Conservation (phyloP, 495 filamentous ascomycete genomes). For the Talaromyces wortmannii region DNA sequence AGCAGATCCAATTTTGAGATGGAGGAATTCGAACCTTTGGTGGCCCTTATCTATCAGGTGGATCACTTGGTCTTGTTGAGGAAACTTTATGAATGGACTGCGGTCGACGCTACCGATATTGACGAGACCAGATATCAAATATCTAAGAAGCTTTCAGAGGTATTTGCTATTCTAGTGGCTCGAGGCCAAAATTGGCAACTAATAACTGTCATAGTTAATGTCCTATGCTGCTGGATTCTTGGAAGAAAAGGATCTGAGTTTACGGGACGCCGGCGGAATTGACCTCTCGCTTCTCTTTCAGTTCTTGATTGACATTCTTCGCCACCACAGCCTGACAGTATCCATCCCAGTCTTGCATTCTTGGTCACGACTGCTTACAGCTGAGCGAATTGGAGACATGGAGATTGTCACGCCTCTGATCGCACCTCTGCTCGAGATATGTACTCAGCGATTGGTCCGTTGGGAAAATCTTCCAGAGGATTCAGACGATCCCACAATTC, state of each 20-base stretch:
- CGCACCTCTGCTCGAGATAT: slow-evolving; percentile 69
- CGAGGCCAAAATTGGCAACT: not conserved
- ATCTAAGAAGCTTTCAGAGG: slow-evolving; percentile 90
- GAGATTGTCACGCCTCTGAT: slow-evolving; percentile 64
- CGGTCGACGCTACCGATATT: slow-evolving; percentile 68
- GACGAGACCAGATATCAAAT: slow-evolving; percentile 90
- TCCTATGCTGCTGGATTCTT: slow-evolving; percentile 78
- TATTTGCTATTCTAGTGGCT: slow-evolving; percentile 21
- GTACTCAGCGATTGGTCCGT: slow-evolving; percentile 67
- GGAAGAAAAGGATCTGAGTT: slow-evolving; percentile 62
- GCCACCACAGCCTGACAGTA: slow-evolving; percentile 80
- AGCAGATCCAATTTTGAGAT: slow-evolving; percentile 64
- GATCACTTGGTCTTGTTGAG: slow-evolving; percentile 66
- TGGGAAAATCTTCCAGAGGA: slow-evolving; percentile 82
- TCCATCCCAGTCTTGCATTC: slow-evolving; percentile 88
- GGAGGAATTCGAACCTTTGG: slow-evolving; percentile 71
- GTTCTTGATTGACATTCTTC: slow-evolving; percentile 70
- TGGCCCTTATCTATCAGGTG: slow-evolving; percentile 69
- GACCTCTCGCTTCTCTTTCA: slow-evolving; percentile 74
- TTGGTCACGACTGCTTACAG: slow-evolving; percentile 74
- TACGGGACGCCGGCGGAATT: slow-evolving; percentile 40
- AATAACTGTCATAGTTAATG: slow-evolving; percentile 50
- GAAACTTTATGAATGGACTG: slow-evolving; percentile 75
- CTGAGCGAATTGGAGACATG: slow-evolving; percentile 54
- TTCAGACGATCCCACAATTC: slow-evolving; percentile 67